Conservation (phyloP, 2,329 filamentous ascomycete species). For the Hyphodiscus sp. region DNA sequence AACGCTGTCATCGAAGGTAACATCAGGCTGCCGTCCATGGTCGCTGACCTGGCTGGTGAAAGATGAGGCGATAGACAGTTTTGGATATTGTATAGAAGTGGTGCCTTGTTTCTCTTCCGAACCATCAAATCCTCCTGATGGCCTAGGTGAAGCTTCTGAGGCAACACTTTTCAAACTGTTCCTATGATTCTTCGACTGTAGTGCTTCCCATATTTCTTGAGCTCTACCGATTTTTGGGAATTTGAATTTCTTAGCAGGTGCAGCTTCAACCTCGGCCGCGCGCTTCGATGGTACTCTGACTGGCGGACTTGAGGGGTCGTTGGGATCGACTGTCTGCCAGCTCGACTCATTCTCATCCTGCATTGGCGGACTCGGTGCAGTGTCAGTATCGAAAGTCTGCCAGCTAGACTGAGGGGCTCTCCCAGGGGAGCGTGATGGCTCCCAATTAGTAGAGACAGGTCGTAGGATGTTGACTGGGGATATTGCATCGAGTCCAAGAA, state of each 20-base stretch:
- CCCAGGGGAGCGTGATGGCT: conserved; percentile 2
- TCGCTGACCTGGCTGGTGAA: conserved; percentile 37
- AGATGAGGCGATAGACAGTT: conserved; percentile 29
- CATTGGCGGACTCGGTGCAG: not conserved
- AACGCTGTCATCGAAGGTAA: conserved; percentile 31
- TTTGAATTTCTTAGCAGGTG: conserved; percentile 3
- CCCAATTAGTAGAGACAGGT: conserved; percentile 1
- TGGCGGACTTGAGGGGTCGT: conserved; percentile 2
- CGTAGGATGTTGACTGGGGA: conserved; percentile 17
- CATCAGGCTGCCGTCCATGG: conserved; percentile 44
- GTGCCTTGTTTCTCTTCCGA: conserved; percentile 3
- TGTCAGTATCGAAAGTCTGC: conserved; percentile 15
- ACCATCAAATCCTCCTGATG: not conserved
- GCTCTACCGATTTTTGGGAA: conserved; percentile 17
- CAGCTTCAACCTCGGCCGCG: not conserved
- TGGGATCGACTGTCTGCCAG: conserved; percentile 18
- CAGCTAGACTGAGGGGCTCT: conserved; percentile 17
- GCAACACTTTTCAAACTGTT: not conserved
- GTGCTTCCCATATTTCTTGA: not conserved
- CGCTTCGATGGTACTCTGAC: not conserved
- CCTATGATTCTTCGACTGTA: not conserved
- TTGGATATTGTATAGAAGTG: conserved; percentile 27
- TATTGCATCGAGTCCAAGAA: conserved; percentile 29
- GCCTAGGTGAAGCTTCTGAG: not conserved
- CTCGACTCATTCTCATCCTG: conserved; percentile 12